Evolutionary conservation across 345 rosid genomes (phyloP).

Genomic region (Syzygium aqueum): DNA sequence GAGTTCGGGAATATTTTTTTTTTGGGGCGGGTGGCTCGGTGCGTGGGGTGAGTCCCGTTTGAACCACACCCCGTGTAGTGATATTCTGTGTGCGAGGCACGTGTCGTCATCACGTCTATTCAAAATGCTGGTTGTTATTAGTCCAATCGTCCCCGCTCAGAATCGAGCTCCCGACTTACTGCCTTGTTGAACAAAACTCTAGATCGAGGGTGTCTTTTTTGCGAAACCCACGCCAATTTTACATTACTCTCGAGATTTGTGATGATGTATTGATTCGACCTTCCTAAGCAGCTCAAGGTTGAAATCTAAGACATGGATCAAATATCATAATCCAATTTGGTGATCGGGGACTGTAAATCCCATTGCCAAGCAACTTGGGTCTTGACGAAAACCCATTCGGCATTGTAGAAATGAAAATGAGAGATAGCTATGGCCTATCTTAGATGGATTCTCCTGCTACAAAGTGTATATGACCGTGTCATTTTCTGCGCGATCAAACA

Average conservation of each 20-base stretch:
- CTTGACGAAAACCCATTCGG: background rate
- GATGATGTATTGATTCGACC: background rate
- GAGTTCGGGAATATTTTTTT: background rate
- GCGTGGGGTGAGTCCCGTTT: background rate
- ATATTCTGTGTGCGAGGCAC: background rate
- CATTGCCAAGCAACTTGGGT: background rate
- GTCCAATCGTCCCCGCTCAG: too few relatives aligned
- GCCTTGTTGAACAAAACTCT: too few relatives aligned
- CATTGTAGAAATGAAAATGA: background rate
- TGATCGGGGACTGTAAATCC: background rate
- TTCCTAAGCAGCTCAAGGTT: background rate
- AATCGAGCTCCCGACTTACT: too few relatives aligned
- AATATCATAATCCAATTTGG: background rate
- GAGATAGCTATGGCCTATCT: background rate
- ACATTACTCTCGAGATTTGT: background rate
- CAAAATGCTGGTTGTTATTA: background rate
- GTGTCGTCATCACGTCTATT: background rate
- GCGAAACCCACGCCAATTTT: background rate
- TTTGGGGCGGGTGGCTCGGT: background rate
- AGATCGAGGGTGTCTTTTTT: background rate
- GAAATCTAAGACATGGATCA: background rate
- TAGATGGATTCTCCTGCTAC: background rate
- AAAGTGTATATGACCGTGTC: background rate
- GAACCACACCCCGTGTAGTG: too few relatives aligned
- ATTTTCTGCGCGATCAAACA: rapidly evolving